phyloP scores from a whole-genome alignment of 2,329 filamentous ascomycete species.

The Paecilomyces fulvus region DNA sequence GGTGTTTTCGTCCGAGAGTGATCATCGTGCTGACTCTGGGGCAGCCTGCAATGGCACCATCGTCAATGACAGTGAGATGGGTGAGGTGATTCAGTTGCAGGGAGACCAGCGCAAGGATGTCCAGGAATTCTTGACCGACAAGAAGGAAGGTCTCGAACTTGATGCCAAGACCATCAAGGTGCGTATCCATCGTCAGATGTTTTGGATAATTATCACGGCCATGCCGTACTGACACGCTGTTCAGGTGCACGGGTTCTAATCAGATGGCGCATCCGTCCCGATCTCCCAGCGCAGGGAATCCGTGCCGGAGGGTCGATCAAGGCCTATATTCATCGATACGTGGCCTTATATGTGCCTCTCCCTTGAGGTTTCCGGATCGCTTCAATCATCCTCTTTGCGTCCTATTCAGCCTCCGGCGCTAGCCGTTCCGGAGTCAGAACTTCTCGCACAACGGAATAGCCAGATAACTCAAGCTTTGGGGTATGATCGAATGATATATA shows the following conservation, averaged over 20 bases:
- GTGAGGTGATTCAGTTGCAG: conserved; percentile 99
- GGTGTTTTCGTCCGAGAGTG: not conserved
- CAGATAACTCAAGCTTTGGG: not conserved
- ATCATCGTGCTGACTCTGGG: conserved; percentile 12
- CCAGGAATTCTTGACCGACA: conserved; percentile 93
- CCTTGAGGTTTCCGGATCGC: conserved; percentile 23
- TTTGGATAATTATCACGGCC: not conserved
- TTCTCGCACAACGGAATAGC: not conserved
- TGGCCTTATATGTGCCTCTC: conserved; percentile 15
- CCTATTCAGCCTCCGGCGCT: conserved; percentile 8
- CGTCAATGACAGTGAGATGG: conserved; percentile 91
- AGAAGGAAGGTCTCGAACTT: conserved; percentile 88
- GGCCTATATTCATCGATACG: conserved; percentile 14
- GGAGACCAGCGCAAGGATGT: conserved; percentile 99
- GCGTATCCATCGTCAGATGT: conserved; percentile 9
- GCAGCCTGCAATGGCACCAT: conserved; percentile 99
- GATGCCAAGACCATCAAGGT: conserved; percentile 97
- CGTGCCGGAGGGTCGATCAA: conserved; percentile 30
- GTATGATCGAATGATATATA: conserved; percentile 7
- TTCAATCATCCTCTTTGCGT: conserved; percentile 18
- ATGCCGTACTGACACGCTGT: conserved; percentile 4
- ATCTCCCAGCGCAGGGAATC: conserved; percentile 34
- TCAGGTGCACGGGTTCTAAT: conserved; percentile 46
- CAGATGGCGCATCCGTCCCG: conserved; percentile 33
- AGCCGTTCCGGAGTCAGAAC: not conserved